phyloP scores from a whole-genome alignment of 2,329 filamentous ascomycete species.

The Rugonectria rugulosa region DNA sequence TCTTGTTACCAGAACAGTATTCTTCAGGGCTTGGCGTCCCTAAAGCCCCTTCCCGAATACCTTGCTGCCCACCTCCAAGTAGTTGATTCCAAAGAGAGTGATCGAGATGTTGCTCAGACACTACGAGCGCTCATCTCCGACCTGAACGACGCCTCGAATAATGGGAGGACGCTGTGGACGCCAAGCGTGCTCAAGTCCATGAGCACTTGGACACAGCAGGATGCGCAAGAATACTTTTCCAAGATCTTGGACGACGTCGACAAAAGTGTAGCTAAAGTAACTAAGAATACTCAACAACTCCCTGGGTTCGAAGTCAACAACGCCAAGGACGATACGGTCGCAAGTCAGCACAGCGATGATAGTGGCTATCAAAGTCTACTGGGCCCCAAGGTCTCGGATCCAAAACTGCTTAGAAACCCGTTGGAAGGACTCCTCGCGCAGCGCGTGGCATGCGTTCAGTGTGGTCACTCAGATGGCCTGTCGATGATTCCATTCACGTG shows the following conservation, averaged over 20 bases:
- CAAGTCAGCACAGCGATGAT: constrained; percentile 62
- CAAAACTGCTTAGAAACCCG: constrained; percentile 69
- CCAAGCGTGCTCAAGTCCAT: constrained; percentile 84
- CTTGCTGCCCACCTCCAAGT: constrained; percentile 57
- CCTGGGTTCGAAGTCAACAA: constrained; percentile 51
- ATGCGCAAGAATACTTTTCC: constrained; percentile 96
- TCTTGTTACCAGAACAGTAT: constrained; percentile 99
- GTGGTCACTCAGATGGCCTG: constrained; percentile 86
- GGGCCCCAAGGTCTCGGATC: constrained; percentile 47
- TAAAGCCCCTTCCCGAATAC: constrained; percentile 74
- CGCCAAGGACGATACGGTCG: constrained; percentile 50
- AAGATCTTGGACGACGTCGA: constrained; percentile 88
- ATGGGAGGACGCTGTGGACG: constrained; percentile 83
- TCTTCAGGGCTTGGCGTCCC: constrained; percentile 81
- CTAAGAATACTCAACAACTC: constrained; percentile 37
- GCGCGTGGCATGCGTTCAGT: constrained; percentile 84
- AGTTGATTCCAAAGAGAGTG: constrained; percentile 35
- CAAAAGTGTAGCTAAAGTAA: constrained; percentile 70
- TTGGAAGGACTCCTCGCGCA: constrained; percentile 89
- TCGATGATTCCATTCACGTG: constrained; percentile 95
- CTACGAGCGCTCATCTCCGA: constrained; percentile 73
- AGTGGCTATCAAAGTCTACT: constrained; percentile 62
- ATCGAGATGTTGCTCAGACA: constrained; percentile 52
- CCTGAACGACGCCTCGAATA: constrained; percentile 73
- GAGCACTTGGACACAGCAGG: constrained; percentile 95